phyloP scores from a whole-genome alignment of 2,329 filamentous ascomycete genomes.

The Fusarium anthophilum region DNA sequence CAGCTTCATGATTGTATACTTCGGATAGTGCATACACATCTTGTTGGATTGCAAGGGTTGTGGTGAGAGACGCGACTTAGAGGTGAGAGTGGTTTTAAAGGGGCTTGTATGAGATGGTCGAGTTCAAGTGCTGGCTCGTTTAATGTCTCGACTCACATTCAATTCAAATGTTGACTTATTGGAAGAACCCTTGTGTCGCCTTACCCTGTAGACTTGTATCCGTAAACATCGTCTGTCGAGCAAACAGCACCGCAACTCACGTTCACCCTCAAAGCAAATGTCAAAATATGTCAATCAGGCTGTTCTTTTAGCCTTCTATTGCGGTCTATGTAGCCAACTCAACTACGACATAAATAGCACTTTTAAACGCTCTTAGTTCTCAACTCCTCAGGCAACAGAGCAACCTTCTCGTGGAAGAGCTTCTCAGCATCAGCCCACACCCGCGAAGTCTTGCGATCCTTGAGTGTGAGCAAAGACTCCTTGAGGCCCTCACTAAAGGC shows the following conservation, averaged over 20 bases:
- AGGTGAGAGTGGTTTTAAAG: background rate
- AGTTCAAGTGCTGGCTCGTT: background rate
- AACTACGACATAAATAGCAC: constrained; percentile 3
- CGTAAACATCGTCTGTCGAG: too few relatives aligned
- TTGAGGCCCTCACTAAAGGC: constrained; percentile 82
- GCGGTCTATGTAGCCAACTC: constrained; percentile 16
- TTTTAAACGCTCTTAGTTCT: constrained; percentile 37
- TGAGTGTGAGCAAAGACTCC: constrained; percentile 79
- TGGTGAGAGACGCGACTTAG: background rate
- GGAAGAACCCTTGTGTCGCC: background rate
- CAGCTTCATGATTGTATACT: background rate
- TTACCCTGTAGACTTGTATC: background rate
- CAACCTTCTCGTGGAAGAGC: constrained; percentile 83
- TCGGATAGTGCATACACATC: background rate
- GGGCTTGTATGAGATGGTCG: background rate
- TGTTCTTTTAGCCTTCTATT: constrained; percentile 23
- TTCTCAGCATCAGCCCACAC: constrained; percentile 91
- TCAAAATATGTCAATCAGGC: background rate
- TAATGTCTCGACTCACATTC: background rate
- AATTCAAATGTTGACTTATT: background rate
- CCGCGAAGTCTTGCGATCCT: constrained; percentile 74
- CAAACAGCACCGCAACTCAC: background rate
- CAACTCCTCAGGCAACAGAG: constrained; percentile 37
- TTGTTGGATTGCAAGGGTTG: background rate
- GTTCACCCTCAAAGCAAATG: background rate